These are phyloP conservation scores for Arthroderma sp. DNA, from an alignment of 2,329 filamentous ascomycete genomes.

Conservation along the genomic window DNA sequence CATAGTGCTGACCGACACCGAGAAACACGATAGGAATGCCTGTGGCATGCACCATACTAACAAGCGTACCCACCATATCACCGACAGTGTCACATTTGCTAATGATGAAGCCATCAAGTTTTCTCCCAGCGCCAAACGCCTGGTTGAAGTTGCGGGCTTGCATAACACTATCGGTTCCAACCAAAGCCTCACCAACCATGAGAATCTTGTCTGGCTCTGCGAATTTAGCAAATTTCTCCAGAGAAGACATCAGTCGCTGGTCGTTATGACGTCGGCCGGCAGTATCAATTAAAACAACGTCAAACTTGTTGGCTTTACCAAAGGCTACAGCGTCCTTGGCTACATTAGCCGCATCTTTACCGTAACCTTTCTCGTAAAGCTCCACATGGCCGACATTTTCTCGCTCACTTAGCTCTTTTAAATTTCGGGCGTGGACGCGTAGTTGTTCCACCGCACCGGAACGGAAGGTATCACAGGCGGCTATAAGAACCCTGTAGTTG, in stretches of 20 bases:
- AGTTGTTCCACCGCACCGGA: constrained; percentile 95
- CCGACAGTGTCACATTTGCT: constrained; percentile 98
- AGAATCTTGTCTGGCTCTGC: constrained; percentile 96
- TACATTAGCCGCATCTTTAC: constrained; percentile 91
- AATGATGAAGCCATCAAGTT: constrained; percentile 93
- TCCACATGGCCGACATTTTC: constrained; percentile 73
- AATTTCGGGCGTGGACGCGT: constrained; percentile 83
- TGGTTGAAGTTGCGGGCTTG: constrained; percentile 95
- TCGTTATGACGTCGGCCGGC: constrained; percentile 93
- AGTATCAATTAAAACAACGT: constrained; percentile 94
- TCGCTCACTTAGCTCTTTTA: constrained; percentile 73
- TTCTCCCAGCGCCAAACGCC: constrained; percentile 67
- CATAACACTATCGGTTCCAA: constrained; percentile 87
- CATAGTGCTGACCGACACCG: constrained; percentile 57
- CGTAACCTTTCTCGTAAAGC: constrained; percentile 93
- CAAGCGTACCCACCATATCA: constrained; percentile 94
- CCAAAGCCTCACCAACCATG: constrained; percentile 88
- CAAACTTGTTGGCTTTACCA: constrained; percentile 61
- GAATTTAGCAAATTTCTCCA: constrained; percentile 96
- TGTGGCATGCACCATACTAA: constrained; percentile 94
- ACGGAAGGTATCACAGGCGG: constrained; percentile 91
- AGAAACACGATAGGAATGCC: constrained; percentile 92
- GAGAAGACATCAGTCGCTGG: constrained; percentile 82
- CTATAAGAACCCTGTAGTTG: constrained; percentile 87
- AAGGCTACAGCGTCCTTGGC: constrained; percentile 85